phyloP scores from a whole-genome alignment of 2,329 filamentous ascomycete genomes.

The Epichloe sylvatica region DNA sequence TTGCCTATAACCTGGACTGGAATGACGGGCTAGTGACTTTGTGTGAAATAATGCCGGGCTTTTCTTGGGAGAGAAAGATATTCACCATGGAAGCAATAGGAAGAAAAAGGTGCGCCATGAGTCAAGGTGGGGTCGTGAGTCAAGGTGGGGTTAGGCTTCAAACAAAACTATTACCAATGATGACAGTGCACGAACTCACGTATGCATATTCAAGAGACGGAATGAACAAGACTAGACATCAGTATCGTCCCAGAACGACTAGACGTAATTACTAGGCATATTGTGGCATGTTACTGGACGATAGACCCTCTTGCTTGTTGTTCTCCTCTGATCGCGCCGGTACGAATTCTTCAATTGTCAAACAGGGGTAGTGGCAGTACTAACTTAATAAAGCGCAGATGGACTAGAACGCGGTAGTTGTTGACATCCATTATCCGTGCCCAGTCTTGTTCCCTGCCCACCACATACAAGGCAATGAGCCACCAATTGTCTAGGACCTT shows the following conservation, averaged over 20 bases:
- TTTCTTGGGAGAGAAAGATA: neutral
- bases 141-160: neutral
- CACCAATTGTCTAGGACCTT: neutral
- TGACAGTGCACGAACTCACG: neutral
- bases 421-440: neutral
- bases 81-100: neutral
- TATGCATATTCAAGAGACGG: neutral
- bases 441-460: neutral
- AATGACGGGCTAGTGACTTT: neutral
- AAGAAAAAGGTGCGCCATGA: constrained; percentile 2
- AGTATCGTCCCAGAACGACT: neutral
- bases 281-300: neutral
- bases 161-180: too few species aligned
- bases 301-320: neutral
- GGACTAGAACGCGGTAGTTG: neutral
- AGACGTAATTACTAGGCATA: neutral
- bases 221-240: too few species aligned
- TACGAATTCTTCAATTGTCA: neutral
- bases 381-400: neutral
- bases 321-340: too few species aligned
- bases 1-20: neutral
- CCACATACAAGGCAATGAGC: neutral
- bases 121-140: constrained; percentile 1
- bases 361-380: neutral
- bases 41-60: neutral